phyloP scores from a whole-genome alignment of 208 protist genomes.

The Leishmania braziliensis region DNA sequence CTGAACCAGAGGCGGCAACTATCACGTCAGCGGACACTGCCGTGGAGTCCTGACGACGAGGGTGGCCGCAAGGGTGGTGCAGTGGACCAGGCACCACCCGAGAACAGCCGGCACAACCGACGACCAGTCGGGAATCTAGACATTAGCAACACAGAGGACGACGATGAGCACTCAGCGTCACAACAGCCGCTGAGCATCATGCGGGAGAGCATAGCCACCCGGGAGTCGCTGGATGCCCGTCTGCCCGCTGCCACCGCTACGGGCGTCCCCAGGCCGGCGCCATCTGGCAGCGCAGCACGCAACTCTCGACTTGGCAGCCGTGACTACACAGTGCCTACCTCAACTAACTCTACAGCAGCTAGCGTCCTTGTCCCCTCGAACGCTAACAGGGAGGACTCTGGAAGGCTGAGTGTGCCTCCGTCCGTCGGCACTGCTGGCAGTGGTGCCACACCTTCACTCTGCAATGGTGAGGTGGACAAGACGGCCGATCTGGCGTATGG shows the following conservation, averaged over 20 bases:
- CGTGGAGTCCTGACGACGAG: neutral
- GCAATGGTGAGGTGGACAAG: neutral
- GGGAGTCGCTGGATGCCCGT: neutral
- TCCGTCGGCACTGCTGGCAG: neutral
- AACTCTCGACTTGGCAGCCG: constrained; percentile 12
- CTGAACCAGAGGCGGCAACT: no score
- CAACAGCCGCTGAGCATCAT: constrained; percentile 27
- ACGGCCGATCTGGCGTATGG: neutral
- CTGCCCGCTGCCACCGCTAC: neutral
- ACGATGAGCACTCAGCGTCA: neutral
- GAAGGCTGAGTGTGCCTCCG: neutral
- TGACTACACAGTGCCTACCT: constrained; percentile 16
- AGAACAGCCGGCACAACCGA: neutral
- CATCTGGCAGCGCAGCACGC: neutral
- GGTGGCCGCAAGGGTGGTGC: neutral
- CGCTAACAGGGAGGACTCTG: neutral
- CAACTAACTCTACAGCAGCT: neutral
- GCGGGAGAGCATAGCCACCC: constrained; percentile 10
- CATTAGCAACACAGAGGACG: constrained; percentile 4
- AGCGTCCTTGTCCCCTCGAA: neutral
- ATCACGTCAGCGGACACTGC: neutral
- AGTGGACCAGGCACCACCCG: neutral
- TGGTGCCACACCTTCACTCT: neutral
- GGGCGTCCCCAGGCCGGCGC: neutral
- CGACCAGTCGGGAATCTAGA: neutral